These are phyloP conservation scores for Stygiomarasmius scandens DNA, from an alignment of 1,284 basidiomycete genomes.

Conservation along the genomic window DNA sequence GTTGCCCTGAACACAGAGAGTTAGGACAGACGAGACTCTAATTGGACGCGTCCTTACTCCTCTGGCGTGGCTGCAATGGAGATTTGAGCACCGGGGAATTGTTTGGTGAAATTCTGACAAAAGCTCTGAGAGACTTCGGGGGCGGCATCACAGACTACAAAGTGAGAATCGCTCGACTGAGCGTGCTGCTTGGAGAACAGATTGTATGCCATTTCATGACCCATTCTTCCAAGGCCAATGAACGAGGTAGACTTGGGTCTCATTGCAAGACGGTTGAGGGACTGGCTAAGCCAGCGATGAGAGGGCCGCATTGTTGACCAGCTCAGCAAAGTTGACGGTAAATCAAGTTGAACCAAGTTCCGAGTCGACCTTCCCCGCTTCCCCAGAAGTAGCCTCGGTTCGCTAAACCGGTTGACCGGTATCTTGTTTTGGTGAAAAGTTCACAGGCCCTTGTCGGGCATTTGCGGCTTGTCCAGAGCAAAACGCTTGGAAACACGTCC, in stretches of 20 bases:
- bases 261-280: slow-evolving; percentile 10
- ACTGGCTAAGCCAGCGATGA: slow-evolving; percentile 8
- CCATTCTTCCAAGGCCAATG: slow-evolving; percentile 84
- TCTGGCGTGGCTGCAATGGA: slow-evolving; percentile 62
- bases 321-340: too few species aligned
- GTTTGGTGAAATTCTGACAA: slow-evolving; percentile 49
- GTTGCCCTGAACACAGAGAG: slow-evolving; percentile 52
- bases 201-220: slow-evolving; percentile 83
- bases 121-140: slow-evolving; percentile 64
- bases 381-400: too few species aligned
- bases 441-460: too few species aligned
- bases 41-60: slow-evolving; percentile 53
- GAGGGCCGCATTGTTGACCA: slow-evolving; percentile 14
- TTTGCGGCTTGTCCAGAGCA: too few species aligned
- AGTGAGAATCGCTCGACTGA: slow-evolving; percentile 48
- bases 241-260: slow-evolving; percentile 67
- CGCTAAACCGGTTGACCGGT: too few species aligned
- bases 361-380: too few species aligned
- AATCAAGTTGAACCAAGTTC: too few species aligned
- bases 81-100: slow-evolving; percentile 62
- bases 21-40: slow-evolving; percentile 7
- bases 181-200: slow-evolving; percentile 71
- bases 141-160: slow-evolving; percentile 79
- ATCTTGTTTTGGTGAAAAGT: too few species aligned
- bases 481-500: too few species aligned